Evolutionary conservation across 495 filamentous ascomycete species (phyloP).

Genomic region (Podospora pseudocomata): DNA sequence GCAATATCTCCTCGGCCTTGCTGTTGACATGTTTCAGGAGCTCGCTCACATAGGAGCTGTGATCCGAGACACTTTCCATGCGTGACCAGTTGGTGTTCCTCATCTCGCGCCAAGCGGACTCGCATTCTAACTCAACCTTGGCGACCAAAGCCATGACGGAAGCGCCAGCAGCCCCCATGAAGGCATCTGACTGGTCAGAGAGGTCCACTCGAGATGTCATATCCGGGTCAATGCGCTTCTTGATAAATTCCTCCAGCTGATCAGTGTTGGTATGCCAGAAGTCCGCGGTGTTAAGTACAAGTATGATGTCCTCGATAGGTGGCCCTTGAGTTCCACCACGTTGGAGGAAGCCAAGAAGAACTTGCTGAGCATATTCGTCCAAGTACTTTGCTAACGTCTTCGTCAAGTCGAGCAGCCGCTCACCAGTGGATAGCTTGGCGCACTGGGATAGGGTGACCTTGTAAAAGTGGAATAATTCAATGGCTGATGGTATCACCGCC

Average conservation of each 20-base stretch:
- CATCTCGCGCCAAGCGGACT: constrained; percentile 94
- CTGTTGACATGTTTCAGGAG: constrained; percentile 67
- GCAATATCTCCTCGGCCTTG: constrained; percentile 67
- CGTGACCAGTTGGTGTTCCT: constrained; percentile 92
- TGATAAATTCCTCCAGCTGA: constrained; percentile 93
- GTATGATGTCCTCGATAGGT: constrained; percentile 69
- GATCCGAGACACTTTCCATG: constrained; percentile 91
- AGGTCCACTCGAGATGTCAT: constrained; percentile 74
- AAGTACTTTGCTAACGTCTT: constrained; percentile 87
- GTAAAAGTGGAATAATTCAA: constrained; percentile 96
- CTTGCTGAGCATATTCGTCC: constrained; percentile 92
- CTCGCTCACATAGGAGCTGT: constrained; percentile 86
- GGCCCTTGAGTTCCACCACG: constrained; percentile 55
- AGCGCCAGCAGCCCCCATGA: constrained; percentile 90
- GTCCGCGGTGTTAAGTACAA: constrained; percentile 93
- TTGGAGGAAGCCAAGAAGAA: constrained; percentile 75
- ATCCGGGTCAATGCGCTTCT: constrained; percentile 75
- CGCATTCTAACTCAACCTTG: constrained; percentile 75
- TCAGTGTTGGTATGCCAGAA: constrained; percentile 93
- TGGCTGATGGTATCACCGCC: constrained; percentile 87
- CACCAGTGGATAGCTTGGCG: constrained; percentile 88
- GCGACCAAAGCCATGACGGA: constrained; percentile 80
- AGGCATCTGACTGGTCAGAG: constrained; percentile 87
- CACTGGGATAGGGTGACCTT: constrained; percentile 87
- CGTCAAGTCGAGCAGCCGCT: constrained; percentile 78